A percentile compares a stretch with the other conserved stretches of the same genome.
phyloP scores from a whole-genome alignment of 306 rosid species.

The Cajanus cajan region DNA sequence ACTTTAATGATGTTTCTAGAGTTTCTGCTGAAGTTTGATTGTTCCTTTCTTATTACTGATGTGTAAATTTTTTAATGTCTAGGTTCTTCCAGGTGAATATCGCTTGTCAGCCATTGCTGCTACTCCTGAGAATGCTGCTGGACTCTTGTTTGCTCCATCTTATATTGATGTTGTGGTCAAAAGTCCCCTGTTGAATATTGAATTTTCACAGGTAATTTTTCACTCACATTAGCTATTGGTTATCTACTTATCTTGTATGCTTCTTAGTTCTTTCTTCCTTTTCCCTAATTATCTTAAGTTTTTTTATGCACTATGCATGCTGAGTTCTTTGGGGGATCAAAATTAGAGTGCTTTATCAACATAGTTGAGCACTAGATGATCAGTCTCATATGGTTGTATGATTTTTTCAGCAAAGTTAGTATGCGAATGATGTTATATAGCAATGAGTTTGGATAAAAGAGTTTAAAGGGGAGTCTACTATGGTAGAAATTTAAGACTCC shows the following conservation, averaged over 20 bases:
- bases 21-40: conserved; percentile 21
- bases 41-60: not conserved
- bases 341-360: conserved; percentile 10
- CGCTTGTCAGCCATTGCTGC: conserved; percentile 89
- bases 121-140: conserved; percentile 72
- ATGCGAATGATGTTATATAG: conserved; percentile 9
- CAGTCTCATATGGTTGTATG: not conserved
- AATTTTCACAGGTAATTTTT: conserved; percentile 79
- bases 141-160: conserved; percentile 83
- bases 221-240: conserved; percentile 8
- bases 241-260: not conserved
- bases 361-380: conserved; percentile 12
- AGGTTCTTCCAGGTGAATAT: conserved; percentile 94
- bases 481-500: not conserved
- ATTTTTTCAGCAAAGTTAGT: not conserved
- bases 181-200: conserved; percentile 73
- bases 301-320: conserved; percentile 20
- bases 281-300: not conserved
- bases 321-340: conserved; percentile 20
- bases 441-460: not conserved
- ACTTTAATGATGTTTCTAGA: conserved; percentile 7
- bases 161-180: conserved; percentile 69
- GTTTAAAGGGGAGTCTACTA: not conserved
- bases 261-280: not conserved
- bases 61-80: conserved; percentile 27